A percentile compares a stretch with the other conserved stretches of the same genome.
phyloP scores from a whole-genome alignment of 805 yeast genomes.

The Kodamaea kaohsiungensis region DNA sequence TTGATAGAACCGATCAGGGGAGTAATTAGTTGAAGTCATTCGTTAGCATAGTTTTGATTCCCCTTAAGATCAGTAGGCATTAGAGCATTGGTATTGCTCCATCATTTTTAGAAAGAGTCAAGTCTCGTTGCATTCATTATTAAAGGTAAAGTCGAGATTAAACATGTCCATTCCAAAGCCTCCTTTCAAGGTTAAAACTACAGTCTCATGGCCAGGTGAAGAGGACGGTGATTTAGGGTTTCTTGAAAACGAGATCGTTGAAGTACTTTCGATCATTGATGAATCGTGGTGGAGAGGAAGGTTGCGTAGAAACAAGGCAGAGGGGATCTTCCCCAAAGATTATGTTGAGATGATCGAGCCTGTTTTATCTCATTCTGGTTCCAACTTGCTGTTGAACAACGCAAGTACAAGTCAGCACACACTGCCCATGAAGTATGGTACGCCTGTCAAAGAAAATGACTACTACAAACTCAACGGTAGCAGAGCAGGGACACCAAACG shows the following conservation, averaged over 20 bases:
- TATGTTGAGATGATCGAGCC: conserved; percentile 63
- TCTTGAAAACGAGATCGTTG: conserved; percentile 89
- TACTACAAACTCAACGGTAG: conserved; percentile 5
- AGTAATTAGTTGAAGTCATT: not conserved
- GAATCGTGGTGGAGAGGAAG: conserved; percentile 93
- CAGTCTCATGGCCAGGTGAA: conserved; percentile 93
- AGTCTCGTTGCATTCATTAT: not conserved
- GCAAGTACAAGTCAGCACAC: conserved; percentile 16
- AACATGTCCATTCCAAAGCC: conserved; percentile 22
- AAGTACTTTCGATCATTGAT: conserved; percentile 76
- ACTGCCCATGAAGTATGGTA: conserved; percentile 14
- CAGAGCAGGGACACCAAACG: conserved; percentile 11
- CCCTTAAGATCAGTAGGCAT: not conserved
- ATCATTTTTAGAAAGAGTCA: not conserved
- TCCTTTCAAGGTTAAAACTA: conserved; percentile 79
- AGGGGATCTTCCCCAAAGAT: conserved; percentile 86
- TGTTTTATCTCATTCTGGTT: conserved; percentile 17
- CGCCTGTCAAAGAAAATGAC: conserved; percentile 13
- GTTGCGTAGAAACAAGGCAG: conserved; percentile 73
- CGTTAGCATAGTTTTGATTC: not conserved
- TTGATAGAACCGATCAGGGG: conserved; percentile 2
- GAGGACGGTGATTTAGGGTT: conserved; percentile 89
- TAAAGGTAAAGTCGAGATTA: not conserved
- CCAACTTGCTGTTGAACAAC: conserved; percentile 19
- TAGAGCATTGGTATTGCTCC: not conserved